Evolutionary conservation across 2,329 filamentous ascomycete genomes (phyloP).

Genomic region (Teratosphaeria epicoccoides): DNA sequence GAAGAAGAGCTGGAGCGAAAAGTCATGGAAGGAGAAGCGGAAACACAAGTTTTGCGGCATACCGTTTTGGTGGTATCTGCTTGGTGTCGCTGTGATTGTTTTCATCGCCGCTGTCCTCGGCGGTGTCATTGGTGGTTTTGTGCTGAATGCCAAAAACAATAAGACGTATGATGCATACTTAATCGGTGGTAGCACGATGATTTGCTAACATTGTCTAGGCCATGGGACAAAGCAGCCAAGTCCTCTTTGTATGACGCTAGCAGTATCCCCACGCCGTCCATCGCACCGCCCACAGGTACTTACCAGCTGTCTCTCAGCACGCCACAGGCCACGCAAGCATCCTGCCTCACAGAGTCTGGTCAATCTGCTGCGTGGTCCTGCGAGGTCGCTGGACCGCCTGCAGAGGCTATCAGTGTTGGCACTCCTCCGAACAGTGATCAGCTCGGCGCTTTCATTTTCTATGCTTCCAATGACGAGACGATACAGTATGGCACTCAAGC

Average conservation of each 20-base stretch:
- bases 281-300: constrained; percentile 46
- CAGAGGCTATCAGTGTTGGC: constrained; percentile 21
- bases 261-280: constrained; percentile 39
- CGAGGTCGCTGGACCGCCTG: constrained; percentile 31
- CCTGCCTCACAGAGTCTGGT: constrained; percentile 47
- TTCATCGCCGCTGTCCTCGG: constrained; percentile 26
- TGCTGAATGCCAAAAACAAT: constrained; percentile 14
- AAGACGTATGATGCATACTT: constrained; percentile 11
- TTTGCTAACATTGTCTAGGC: constrained; percentile 2
- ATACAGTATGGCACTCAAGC: constrained; percentile 51
- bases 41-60: constrained; percentile 27
- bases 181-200: background rate
- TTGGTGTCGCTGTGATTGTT: constrained; percentile 17
- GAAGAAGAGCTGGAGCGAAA: constrained; percentile 26
- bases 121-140: constrained; percentile 26
- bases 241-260: constrained; percentile 26
- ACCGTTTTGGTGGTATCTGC: constrained; percentile 25
- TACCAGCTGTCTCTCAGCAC: constrained; percentile 46
- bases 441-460: constrained; percentile 22
- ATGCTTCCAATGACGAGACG: constrained; percentile 14
- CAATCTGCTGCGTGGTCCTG: constrained; percentile 56
- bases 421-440: constrained; percentile 10
- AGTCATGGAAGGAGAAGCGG: constrained; percentile 29
- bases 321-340: constrained; percentile 39
- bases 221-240: background rate